Base-by-base conservation (phyloP, 129 eudicot genomes). In the Flaveria ramosissima region DNA sequence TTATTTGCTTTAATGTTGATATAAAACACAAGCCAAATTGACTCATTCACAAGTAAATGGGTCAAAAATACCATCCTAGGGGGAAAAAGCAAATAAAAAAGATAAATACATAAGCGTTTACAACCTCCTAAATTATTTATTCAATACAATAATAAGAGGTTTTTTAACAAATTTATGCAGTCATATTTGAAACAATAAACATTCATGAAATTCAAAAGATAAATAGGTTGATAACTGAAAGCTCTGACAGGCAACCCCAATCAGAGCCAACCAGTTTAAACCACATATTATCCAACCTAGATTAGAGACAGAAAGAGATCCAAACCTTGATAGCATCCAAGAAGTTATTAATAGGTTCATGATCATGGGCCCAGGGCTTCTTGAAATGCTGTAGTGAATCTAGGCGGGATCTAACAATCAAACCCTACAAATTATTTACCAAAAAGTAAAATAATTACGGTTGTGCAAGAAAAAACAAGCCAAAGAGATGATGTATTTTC, bases 301-400 rank as follows among this genome's bases (percentile, higher is more conserved):
- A 27, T 19, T 23, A 24, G 66, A 72, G 41, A 56, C 7, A 50
- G 16, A 77, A 48, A 26, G 72, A 21, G 57, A 24, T 32, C 50
- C 62, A 48, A 50, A 95, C 99, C 94, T 95, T 91, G 19, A 95
- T 91, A 77, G 95, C 99, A 76, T 95, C 89, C 79, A 89, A 60
- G 53, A 95, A 84, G 6, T 76, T 64, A 30, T 21, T 72, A 61
- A 94, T 89, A 20, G 97, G 93, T 82, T 94, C 93, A 26, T 91
- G 96, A 17, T 94, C 97, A 74, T 94, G 99, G 75, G 99, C 99
- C 99, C 99, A 95, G 4, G 97, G 96, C 83, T 87, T 88, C 90
- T 95, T 95, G 70, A 91, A 95, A 85, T 92, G 96, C 61, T 95
- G 99, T 63, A 95, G 92, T 57, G 96, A 87, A 20, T 89, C 94